These are phyloP conservation scores for Barnettozyma californica DNA, from an alignment of 805 yeast species.

Conservation along the genomic window DNA sequence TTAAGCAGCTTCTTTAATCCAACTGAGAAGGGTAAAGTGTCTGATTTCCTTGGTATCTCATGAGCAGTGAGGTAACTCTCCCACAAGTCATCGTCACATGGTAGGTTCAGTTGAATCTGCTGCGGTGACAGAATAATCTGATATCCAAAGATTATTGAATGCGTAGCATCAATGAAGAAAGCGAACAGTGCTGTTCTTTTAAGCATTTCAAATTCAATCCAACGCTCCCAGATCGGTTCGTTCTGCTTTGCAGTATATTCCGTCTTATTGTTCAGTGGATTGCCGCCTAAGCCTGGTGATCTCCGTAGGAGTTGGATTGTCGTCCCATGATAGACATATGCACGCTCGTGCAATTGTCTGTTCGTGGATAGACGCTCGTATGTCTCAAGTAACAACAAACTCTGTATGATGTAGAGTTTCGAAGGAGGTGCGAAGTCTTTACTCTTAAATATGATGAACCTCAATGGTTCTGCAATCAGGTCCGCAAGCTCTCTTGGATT, in stretches of 20 bases:
- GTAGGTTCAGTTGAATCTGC: slow-evolving; percentile 56
- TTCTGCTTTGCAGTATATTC: slow-evolving; percentile 28
- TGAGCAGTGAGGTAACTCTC: slow-evolving; percentile 31
- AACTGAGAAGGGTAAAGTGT: slow-evolving; percentile 41
- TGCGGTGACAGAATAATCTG: slow-evolving; percentile 51
- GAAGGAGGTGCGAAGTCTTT: slow-evolving; percentile 76
- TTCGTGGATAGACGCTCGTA: slow-evolving; percentile 71
- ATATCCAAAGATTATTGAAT: slow-evolving; percentile 76
- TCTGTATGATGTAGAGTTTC: slow-evolving; percentile 68
- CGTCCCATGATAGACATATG: slow-evolving; percentile 83
- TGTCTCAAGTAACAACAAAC: slow-evolving; percentile 67
- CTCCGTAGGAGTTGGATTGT: slow-evolving; percentile 73
- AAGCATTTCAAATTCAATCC: slow-evolving; percentile 79
- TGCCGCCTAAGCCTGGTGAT: slow-evolving; percentile 71
- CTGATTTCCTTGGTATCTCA: slow-evolving; percentile 24
- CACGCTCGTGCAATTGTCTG: slow-evolving; percentile 71
- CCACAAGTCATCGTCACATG: slow-evolving; percentile 62
- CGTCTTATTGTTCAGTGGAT: slow-evolving; percentile 38
- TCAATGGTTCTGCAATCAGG: slow-evolving; percentile 41
- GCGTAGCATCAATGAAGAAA: slow-evolving; percentile 73
- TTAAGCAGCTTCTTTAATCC: slow-evolving; percentile 55
- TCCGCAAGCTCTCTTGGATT: slow-evolving; percentile 27
- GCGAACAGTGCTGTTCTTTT: slow-evolving; percentile 79
- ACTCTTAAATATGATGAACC: slow-evolving; percentile 67
- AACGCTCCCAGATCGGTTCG: slow-evolving; percentile 45